Evolutionary conservation across 495 filamentous ascomycete genomes (phyloP).

Genomic region (Daldinia caldariorum): DNA sequence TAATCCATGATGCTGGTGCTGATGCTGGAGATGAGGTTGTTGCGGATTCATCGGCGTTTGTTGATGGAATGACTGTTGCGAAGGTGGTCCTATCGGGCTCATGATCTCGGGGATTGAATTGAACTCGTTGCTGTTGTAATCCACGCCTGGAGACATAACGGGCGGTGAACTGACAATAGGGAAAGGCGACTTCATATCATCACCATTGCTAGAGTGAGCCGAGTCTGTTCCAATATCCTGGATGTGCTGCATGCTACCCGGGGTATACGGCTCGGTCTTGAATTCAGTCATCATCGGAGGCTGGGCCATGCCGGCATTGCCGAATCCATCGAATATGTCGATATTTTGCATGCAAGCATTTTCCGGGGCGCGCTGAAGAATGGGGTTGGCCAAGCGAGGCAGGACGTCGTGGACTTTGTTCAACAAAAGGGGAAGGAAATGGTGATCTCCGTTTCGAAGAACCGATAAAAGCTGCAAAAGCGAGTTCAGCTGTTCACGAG

Average conservation of each 20-base stretch:
- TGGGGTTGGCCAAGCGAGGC: slow-evolving; percentile 65
- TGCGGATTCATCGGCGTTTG: slow-evolving; percentile 49
- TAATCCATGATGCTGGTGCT: slow-evolving; percentile 49
- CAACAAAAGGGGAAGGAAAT: slow-evolving; percentile 75
- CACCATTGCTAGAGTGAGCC: slow-evolving; percentile 49
- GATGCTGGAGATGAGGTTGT: slow-evolving; percentile 49
- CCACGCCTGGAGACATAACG: slow-evolving; percentile 57
- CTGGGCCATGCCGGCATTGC: slow-evolving; percentile 60
- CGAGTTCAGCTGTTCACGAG: slow-evolving; percentile 76
- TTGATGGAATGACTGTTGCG: slow-evolving; percentile 45
- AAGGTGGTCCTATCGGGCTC: slow-evolving; percentile 55
- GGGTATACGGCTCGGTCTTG: slow-evolving; percentile 46
- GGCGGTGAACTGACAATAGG: slow-evolving; percentile 52
- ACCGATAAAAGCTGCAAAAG: slow-evolving; percentile 71
- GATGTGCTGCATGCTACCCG: slow-evolving; percentile 51
- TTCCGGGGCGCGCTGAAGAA: slow-evolving; percentile 64
- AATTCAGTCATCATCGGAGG: slow-evolving; percentile 49
- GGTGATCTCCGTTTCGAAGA: slow-evolving; percentile 74
- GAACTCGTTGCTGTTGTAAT: slow-evolving; percentile 53
- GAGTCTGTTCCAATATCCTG: slow-evolving; percentile 55
- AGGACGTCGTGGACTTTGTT: slow-evolving; percentile 74
- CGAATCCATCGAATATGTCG: slow-evolving; percentile 69
- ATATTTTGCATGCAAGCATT: slow-evolving; percentile 55
- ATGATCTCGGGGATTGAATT: slow-evolving; percentile 59
- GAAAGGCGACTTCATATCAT: slow-evolving; percentile 60